Evolutionary conservation across 352 stramenopile species (phyloP).

Genomic region (Globisporangium okanoganense): DNA sequence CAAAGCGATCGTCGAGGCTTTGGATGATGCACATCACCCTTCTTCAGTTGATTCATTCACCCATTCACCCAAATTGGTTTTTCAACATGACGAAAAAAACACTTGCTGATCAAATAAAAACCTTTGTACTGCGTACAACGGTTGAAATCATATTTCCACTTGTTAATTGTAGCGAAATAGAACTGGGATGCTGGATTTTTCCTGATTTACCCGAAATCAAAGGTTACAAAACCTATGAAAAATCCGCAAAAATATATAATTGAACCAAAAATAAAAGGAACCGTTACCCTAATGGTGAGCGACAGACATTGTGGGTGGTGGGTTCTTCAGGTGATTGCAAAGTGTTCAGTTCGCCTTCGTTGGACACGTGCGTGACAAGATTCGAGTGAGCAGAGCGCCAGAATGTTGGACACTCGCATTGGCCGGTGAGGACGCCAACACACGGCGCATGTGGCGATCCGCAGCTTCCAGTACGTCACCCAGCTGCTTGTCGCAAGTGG

Average conservation of each 20-base stretch:
- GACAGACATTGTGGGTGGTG: neutral
- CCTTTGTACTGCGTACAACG: neutral
- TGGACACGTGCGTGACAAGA: conserved; percentile 9
- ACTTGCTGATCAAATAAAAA: neutral
- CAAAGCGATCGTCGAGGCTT: neutral
- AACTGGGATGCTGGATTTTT: no score
- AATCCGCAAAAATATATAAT: neutral
- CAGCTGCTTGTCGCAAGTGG: neutral
- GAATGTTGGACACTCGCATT: conserved; percentile 14
- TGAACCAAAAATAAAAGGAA: no score
- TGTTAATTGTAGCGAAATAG: no score
- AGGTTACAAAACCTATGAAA: neutral
- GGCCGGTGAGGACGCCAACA: neutral
- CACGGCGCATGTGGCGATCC: neutral
- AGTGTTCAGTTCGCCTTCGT: conserved; percentile 9
- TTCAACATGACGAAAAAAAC: neutral
- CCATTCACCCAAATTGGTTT: no score
- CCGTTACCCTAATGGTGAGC: conserved; percentile 3
- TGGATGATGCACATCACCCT: neutral
- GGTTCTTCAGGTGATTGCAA: neutral
- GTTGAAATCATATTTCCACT: neutral
- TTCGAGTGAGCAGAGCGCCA: no score
- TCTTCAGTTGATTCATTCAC: neutral
- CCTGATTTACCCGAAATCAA: neutral
- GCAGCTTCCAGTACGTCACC: neutral